Percentiles rank a stretch among this genome's conserved stretches.
These are phyloP conservation scores for Heliamphora exappendiculata DNA, from an alignment of 148 eudicot species.

Conservation along the genomic window DNA sequence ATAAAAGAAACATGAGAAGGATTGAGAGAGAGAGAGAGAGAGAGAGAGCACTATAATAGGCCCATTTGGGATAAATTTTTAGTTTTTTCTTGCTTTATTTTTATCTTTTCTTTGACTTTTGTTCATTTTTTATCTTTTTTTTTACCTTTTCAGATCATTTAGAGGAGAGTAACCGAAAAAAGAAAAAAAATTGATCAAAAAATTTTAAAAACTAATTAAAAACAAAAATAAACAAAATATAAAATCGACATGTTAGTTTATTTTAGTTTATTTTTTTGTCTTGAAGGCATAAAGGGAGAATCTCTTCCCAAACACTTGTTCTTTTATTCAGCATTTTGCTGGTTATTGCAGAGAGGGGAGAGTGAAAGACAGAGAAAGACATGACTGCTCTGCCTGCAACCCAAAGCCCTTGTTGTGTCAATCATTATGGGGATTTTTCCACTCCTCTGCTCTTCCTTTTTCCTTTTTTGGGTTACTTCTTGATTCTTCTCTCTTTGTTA, in stretches of 20 bases:
- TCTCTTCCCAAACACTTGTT: constrained; percentile 20
- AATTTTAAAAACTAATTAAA: too few species aligned
- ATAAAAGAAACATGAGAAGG: constrained; percentile 15
- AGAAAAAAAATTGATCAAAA: too few species aligned
- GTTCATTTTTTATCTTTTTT: too few species aligned
- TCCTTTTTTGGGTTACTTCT: constrained; percentile 35
- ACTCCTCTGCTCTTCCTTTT: constrained; percentile 17
- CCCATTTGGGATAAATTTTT: too few species aligned
- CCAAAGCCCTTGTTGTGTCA: constrained; percentile 29
- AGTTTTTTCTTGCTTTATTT: too few species aligned
- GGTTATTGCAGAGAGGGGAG: constrained; percentile 23
- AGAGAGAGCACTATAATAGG: background rate
- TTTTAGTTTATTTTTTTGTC: too few species aligned
- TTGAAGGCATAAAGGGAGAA: constrained; percentile 25
- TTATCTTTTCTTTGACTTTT: too few species aligned
- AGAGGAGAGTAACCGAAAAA: too few species aligned
- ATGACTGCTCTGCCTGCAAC: constrained; percentile 30
- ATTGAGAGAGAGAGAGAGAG: background rate
- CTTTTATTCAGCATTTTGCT: constrained; percentile 21
- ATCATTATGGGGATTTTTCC: constrained; percentile 34
- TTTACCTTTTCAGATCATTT: too few species aligned
- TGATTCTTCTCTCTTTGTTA: constrained; percentile 22
- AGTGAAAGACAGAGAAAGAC: constrained; percentile 24
- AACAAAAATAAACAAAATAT: too few species aligned
- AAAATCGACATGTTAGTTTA: too few species aligned